Percentiles rank a stretch among this genome's conserved stretches.
phyloP scores from a whole-genome alignment of 768 basidiomycete species.

The Phaeotremella skinneri region DNA sequence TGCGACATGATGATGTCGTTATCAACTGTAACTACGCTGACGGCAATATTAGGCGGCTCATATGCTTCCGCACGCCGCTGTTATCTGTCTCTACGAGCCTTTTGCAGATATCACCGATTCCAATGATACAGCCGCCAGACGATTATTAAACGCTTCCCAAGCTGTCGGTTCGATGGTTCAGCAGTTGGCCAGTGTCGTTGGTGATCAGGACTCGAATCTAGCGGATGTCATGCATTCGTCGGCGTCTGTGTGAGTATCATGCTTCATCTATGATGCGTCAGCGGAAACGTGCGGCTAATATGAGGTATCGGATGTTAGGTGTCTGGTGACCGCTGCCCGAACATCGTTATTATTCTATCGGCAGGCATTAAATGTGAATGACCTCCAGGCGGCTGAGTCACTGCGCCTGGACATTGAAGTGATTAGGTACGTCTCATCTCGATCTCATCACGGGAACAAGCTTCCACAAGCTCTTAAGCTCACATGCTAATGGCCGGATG shows the following conservation, averaged over 20 bases:
- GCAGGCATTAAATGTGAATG: conserved; percentile 31
- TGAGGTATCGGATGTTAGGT: conserved; percentile 11
- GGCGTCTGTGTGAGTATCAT: conserved; percentile 35
- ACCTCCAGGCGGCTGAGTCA: conserved; percentile 22
- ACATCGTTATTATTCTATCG: conserved; percentile 40
- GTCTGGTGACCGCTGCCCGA: conserved; percentile 41
- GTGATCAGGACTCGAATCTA: conserved; percentile 20
- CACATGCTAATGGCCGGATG: background rate
- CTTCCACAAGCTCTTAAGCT: too few relatives aligned
- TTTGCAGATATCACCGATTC: conserved; percentile 42
- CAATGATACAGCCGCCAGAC: conserved; percentile 23
- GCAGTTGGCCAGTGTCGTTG: conserved; percentile 22
- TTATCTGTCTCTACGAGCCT: conserved; percentile 41
- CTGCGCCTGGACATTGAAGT: conserved; percentile 40
- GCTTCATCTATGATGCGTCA: background rate
- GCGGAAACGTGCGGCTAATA: conserved; percentile 4
- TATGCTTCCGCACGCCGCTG: conserved; percentile 40
- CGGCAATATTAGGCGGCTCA: conserved; percentile 32
- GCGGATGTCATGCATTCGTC: conserved; percentile 39
- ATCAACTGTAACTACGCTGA: background rate
- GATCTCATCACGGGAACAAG: too few relatives aligned
- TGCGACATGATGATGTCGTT: background rate
- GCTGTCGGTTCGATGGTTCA: conserved; percentile 38
- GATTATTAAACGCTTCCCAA: conserved; percentile 36
- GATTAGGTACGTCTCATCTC: conserved; percentile 24